Evolutionary conservation across 352 stramenopile genomes (phyloP), one percentile per base, ranked within the genome.

Genomic region (Phytophthora macrochlamydospora): DNA sequence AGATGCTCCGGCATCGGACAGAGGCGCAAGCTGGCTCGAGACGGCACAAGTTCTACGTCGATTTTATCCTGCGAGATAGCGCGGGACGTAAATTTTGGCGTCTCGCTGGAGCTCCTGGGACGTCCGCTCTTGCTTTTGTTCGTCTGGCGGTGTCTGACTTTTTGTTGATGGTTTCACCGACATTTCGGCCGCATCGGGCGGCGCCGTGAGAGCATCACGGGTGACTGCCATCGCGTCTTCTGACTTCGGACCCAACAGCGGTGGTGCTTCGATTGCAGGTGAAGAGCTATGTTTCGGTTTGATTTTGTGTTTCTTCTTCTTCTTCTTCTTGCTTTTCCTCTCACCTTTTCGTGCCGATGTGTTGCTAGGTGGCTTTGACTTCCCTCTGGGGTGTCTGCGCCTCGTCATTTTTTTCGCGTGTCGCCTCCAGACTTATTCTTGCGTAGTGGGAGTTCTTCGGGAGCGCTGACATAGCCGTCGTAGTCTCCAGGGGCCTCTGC

Each of bases 381-480:
- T 76, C 14, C 24, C 43, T 58, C 59, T 49, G 43, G 49, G 14
- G 32, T 65, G 58, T n/a, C 68, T 72, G 1, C 45, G 51, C 56
- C 59, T 58, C 40, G 32, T 8, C 1, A 67, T 77, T 73, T 32
- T n/a, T 72, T 78, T 13, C 59, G 33, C 12, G 29, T 37, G 13
- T 42, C 31, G 29, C n/a, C 30, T 42, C 32, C n/a, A 6, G 49
- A 64, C 6, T 55, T 50, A 24, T 38, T 56, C 59, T 71, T 73
- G 11, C 49, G 46, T 35, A 62, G 7, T 4, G 42, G 51, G 7
- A 35, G 31, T 45, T 75, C 71, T 51, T 85, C 78, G 31, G 66
- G 68, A 3, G 71, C 69, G 18, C 73, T 89, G 31, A 51, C 69
- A 58, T 76, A 83, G 2, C 62, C 70, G 9, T 79, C 65, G 8